Evolutionary conservation across 2,329 filamentous ascomycete genomes (phyloP), one percentile per base, ranked within the genome.

Genomic region (Corinectria fuckeliana): DNA sequence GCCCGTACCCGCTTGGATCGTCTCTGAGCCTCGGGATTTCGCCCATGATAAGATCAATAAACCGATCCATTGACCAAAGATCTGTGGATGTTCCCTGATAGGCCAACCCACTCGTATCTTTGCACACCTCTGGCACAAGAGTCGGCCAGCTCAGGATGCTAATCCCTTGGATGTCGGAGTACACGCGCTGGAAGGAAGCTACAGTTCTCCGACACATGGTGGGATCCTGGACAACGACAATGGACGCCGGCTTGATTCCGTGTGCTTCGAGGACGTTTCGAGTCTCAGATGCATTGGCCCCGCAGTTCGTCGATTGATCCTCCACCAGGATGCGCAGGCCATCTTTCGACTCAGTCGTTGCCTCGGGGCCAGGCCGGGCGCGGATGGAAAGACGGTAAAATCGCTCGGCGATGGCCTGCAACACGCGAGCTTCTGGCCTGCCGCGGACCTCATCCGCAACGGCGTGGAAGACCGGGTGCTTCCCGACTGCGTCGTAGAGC

Each of bases 1-100:
- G 66, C 4, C 66, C 66, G 23, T 68, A 68, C 14, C 66, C 66
- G 3, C 56, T 54, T 39, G 45, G 30, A 20, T 68, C 64, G 14
- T 69, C 66, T 25, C 60, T 56, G 48, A 68, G 63, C 39, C 66
- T 60, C 11, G 66, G 66, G 18, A 68, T 64, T 10, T 68, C 66
- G 9, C 64, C 63, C 21, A 68, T 18, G 5, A 68, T 34, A 3
- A 68, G 54, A 52, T 65, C 60, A n/a, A 65, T 39, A 23, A 68
- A 60, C 11, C 60, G 49, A n/a, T 62, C 51, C 60, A 68, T 67
- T 16, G 28, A 30, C 66, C 66, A 68, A 8, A 68, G 45, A n/a
- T n/a, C n/a, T n/a, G n/a, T n/a, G n/a, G n/a, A n/a, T n/a, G n/a
- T n/a, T n/a, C n/a, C n/a, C n/a, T n/a, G n/a, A n/a, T n/a, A n/a